phyloP scores from a whole-genome alignment of 495 filamentous ascomycete genomes.

The Daldinia bambusicola region DNA sequence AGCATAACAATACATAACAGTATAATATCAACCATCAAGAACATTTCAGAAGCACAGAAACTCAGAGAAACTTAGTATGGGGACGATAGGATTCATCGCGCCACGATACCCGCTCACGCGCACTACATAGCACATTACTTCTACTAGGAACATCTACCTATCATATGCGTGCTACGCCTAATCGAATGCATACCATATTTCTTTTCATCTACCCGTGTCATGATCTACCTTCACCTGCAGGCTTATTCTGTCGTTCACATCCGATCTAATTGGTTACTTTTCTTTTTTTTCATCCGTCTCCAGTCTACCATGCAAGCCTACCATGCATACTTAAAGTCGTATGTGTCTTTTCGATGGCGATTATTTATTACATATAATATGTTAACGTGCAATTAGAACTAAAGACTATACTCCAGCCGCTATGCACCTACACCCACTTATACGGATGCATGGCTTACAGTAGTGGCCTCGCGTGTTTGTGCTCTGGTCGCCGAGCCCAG shows the following conservation, averaged over 20 bases:
- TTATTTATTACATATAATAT: not conserved
- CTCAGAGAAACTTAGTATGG: not conserved
- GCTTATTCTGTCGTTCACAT: no score
- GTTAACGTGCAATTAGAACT: not conserved
- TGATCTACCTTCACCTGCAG: not conserved
- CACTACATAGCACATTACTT: not conserved
- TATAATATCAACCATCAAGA: not conserved
- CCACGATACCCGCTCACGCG: conserved; percentile 18
- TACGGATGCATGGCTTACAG: conserved; percentile 1
- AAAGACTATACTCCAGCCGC: not conserved
- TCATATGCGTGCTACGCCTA: conserved; percentile 15
- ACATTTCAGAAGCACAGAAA: not conserved
- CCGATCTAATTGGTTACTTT: not conserved
- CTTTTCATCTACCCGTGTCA: conserved; percentile 16
- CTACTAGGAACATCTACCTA: not conserved
- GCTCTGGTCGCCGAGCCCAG: conserved; percentile 3
- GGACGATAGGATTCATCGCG: not conserved
- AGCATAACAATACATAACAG: not conserved
- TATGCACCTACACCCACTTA: not conserved
- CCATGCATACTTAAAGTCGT: not conserved
- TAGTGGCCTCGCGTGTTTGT: not conserved
- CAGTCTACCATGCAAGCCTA: not conserved
- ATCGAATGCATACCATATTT: conserved; percentile 21
- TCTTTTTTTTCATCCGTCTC: not conserved
- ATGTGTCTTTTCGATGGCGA: conserved; percentile 2